Evolutionary conservation across 1,139 yeast species (phyloP).

Genomic region (Scheffersomyces insectosa): DNA sequence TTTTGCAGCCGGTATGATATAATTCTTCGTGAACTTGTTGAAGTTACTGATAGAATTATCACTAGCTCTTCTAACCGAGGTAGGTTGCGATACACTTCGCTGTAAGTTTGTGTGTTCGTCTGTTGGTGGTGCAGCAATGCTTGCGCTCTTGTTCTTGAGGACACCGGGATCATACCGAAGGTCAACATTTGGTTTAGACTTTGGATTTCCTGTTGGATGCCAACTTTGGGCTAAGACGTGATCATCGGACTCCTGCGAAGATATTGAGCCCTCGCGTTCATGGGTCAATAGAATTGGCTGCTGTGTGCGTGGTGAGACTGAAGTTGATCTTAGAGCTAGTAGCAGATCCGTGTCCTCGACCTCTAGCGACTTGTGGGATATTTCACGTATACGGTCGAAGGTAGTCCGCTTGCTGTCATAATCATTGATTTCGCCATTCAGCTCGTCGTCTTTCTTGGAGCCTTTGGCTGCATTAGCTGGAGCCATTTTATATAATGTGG

Average conservation of each 20-base stretch:
- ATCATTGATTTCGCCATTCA: no score
- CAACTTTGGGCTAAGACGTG: not conserved
- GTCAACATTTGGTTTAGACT: not conserved
- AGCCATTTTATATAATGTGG: no score
- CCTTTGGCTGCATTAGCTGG: no score
- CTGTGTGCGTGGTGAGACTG: no score
- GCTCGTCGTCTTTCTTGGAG: no score
- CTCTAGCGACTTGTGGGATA: no score
- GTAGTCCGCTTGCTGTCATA: no score
- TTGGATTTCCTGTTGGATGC: not conserved
- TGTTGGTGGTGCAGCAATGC: not conserved
- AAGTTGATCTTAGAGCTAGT: no score
- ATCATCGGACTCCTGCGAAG: not conserved
- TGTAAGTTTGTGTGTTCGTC: no score
- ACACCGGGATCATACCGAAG: not conserved
- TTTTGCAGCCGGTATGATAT: conserved; percentile 28
- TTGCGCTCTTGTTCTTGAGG: not conserved
- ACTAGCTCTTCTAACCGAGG: not conserved
- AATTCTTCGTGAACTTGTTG: conserved; percentile 23
- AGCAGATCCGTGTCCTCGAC: no score
- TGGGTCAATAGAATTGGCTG: not conserved
- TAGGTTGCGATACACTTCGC: not conserved
- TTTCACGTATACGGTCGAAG: no score
- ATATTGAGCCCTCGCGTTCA: not conserved
- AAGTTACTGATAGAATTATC: conserved; percentile 11